Evolutionary conservation across 163 green algal species (phyloP).

Genomic region (Scenedesmus sp.): DNA sequence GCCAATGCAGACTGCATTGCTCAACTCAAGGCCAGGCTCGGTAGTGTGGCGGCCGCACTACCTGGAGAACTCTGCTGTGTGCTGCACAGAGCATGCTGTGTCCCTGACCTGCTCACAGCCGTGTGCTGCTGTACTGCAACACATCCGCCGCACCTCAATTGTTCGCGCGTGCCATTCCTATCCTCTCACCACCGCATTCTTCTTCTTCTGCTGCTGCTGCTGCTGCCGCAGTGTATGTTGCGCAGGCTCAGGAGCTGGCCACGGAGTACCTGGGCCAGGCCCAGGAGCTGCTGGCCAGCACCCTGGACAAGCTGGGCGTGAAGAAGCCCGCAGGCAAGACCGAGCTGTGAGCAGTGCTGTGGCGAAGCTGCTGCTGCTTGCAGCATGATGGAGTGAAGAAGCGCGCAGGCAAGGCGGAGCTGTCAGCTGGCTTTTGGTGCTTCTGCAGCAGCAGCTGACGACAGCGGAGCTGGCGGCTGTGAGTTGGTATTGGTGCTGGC

Average conservation of each 20-base stretch:
- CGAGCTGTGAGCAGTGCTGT: slow-evolving; percentile 29
- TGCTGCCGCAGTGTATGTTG: slow-evolving; percentile 19
- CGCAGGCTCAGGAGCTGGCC: slow-evolving; percentile 32
- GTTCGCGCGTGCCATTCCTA: not conserved
- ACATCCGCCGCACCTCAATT: too few species aligned
- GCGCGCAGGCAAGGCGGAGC: not conserved
- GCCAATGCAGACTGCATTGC: too few species aligned
- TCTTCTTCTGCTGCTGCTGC: not conserved
- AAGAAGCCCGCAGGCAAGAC: slow-evolving; percentile 17
- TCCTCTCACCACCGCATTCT: too few species aligned
- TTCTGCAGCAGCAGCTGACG: not conserved
- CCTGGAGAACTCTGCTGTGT: too few species aligned
- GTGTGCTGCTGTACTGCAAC: not conserved
- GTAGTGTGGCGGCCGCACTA: too few species aligned
- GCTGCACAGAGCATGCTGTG: not conserved
- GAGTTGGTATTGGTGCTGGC: too few species aligned
- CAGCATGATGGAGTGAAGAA: not conserved
- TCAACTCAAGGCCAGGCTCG: too few species aligned
- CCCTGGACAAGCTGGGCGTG: slow-evolving; percentile 48
- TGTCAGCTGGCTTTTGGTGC: not conserved
- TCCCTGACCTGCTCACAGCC: not conserved
- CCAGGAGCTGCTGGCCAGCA: slow-evolving; percentile 15
- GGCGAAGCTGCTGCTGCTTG: not conserved
- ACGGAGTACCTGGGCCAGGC: slow-evolving; percentile 38
- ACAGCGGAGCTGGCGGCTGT: not conserved